Evolutionary conservation across 1,284 basidiomycete species (phyloP).

Genomic region (Ceraceosorus guamensis): DNA sequence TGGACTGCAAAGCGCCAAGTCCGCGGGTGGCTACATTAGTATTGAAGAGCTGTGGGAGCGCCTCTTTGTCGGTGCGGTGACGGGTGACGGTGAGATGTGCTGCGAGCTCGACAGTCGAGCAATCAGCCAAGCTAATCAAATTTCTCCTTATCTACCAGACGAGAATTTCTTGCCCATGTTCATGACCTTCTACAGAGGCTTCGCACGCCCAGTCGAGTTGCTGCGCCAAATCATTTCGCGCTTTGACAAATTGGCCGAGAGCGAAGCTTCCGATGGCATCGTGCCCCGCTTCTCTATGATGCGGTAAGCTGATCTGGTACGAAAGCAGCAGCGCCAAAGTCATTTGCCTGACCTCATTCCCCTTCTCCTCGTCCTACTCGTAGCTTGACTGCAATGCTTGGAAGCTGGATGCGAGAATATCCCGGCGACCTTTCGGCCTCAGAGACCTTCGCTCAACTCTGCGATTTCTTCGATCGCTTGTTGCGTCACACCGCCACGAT

Average conservation of each 20-base stretch:
- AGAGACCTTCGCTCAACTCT: conserved; percentile 25
- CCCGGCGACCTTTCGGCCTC: conserved; percentile 37
- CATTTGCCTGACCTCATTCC: background rate
- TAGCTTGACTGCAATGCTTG: conserved; percentile 29
- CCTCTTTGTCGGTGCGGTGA: conserved; percentile 40
- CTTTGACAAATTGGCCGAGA: conserved; percentile 27
- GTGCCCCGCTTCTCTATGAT: conserved; percentile 38
- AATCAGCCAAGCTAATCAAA: background rate
- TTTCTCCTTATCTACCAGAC: conserved; percentile 4
- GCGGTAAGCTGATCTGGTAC: conserved; percentile 1
- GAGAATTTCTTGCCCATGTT: conserved; percentile 35
- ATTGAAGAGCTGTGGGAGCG: conserved; percentile 41
- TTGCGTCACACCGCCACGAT: conserved; percentile 24
- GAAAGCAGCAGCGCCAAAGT: background rate
- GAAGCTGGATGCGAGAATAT: conserved; percentile 42
- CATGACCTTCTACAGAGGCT: conserved; percentile 42
- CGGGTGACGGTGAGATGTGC: conserved; percentile 16
- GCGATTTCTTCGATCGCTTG: conserved; percentile 23
- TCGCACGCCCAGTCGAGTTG: conserved; percentile 34
- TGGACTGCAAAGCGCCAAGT: conserved; percentile 30
- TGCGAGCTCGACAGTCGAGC: background rate
- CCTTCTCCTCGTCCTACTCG: background rate
- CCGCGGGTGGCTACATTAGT: conserved; percentile 35
- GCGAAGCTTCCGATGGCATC: conserved; percentile 23
- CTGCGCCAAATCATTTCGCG: conserved; percentile 28